Percentiles rank a stretch among this genome's conserved stretches.
phyloP scores from a whole-genome alignment of 108 stramenopile species.

The Aurantiochytrium sp. region DNA sequence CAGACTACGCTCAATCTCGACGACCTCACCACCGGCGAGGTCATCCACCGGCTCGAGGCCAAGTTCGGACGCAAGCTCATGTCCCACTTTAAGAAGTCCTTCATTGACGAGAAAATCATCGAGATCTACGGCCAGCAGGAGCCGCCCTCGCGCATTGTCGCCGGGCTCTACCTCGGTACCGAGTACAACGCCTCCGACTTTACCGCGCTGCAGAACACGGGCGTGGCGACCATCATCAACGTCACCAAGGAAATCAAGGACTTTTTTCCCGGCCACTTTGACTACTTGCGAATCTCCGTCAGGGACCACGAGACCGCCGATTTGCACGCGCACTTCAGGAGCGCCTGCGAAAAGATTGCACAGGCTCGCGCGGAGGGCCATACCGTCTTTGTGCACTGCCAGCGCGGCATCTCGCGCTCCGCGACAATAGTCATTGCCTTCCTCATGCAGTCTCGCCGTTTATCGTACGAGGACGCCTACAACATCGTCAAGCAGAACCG shows the following conservation, averaged over 20 bases:
- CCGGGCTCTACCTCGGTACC: neutral
- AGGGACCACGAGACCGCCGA: neutral
- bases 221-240: neutral
- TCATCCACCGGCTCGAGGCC: neutral
- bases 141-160: neutral
- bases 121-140: constrained; percentile 18
- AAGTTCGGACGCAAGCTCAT: neutral
- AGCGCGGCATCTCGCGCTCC: neutral
- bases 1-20: neutral
- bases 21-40: neutral
- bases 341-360: neutral
- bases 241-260: constrained; percentile 27
- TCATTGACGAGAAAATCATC: constrained; percentile 19
- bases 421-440: constrained; percentile 22
- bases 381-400: constrained; percentile 16
- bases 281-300: neutral
- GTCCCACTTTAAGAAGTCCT: constrained; percentile 19
- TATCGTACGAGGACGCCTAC: neutral
- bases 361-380: neutral
- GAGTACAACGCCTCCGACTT: constrained; percentile 27
- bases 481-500: neutral
- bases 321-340: neutral
- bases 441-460: neutral
- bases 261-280: neutral
- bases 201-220: neutral